These are phyloP conservation scores for Cryptococcus wingfieldii DNA, from an alignment of 1,284 basidiomycete species.

Conservation along the genomic window DNA sequence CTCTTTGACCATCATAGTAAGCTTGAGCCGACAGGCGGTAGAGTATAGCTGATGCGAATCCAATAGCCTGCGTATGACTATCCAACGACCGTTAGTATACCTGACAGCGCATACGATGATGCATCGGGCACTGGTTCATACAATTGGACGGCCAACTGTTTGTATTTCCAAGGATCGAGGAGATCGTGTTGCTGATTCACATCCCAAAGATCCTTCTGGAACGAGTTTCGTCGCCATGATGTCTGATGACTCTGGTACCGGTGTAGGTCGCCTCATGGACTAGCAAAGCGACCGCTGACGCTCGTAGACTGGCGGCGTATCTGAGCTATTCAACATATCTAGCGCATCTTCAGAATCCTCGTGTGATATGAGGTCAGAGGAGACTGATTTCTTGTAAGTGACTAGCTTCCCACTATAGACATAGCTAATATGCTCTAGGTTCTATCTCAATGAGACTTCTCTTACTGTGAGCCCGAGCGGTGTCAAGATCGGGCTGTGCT, in stretches of 20 bases:
- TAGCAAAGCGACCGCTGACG: background rate
- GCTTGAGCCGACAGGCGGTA: slow-evolving; percentile 2
- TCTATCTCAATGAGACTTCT: slow-evolving; percentile 34
- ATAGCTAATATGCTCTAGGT: slow-evolving; percentile 15
- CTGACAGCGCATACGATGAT: slow-evolving; percentile 20
- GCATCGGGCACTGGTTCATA: slow-evolving; percentile 19
- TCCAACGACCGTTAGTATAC: slow-evolving; percentile 31
- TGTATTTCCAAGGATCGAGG: background rate
- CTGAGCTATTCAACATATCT: slow-evolving; percentile 25
- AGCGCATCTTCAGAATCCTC: slow-evolving; percentile 6
- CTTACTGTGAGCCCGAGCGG: slow-evolving; percentile 21
- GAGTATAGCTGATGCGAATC: slow-evolving; percentile 3
- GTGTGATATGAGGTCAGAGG: slow-evolving; percentile 23
- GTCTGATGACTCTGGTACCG: slow-evolving; percentile 39
- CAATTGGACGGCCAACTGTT: slow-evolving; percentile 38
- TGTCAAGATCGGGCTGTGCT: background rate
- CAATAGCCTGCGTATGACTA: slow-evolving; percentile 38
- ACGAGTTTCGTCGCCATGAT: slow-evolving; percentile 36
- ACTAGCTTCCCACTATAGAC: background rate
- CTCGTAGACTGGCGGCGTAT: slow-evolving; percentile 39
- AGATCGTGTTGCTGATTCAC: background rate
- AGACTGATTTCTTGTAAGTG: slow-evolving; percentile 30
- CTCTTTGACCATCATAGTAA: slow-evolving; percentile 31
- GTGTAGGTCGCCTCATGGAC: slow-evolving; percentile 15
- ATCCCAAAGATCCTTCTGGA: slow-evolving; percentile 25